These are phyloP conservation scores for Plantago rigida DNA, from an alignment of 305 asterid genomes.

Conservation along the genomic window DNA sequence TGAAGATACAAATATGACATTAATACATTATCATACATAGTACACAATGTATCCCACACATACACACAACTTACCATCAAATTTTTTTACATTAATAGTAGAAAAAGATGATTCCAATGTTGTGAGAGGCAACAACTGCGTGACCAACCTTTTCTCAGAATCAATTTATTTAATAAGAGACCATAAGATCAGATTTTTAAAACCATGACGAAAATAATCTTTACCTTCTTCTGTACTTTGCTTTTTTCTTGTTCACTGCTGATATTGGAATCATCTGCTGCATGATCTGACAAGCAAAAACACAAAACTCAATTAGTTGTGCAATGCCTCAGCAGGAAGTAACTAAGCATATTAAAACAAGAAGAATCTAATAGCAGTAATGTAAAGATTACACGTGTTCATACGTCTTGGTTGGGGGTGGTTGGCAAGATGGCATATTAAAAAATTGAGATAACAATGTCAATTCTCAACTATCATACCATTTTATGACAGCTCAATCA, in stretches of 20 bases:
- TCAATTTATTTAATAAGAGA: slow-evolving; percentile 4
- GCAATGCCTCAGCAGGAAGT: no score
- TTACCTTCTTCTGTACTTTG: slow-evolving; percentile 59
- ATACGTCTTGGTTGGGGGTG: no score
- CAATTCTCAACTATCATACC: no score
- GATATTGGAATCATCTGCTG: slow-evolving; percentile 36
- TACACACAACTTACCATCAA: slow-evolving; percentile 41
- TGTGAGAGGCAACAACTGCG: slow-evolving; percentile 87
- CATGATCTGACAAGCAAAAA: slow-evolving; percentile 37
- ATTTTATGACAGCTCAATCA: no score
- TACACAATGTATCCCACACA: no score
- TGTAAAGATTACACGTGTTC: no score
- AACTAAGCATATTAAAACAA: no score
- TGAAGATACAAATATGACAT: not conserved
- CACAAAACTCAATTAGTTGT: no score
- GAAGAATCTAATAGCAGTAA: no score
- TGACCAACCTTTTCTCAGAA: slow-evolving; percentile 20
- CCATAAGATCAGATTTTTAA: slow-evolving; percentile 15
- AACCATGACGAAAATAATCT: slow-evolving; percentile 18
- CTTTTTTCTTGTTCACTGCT: slow-evolving; percentile 39
- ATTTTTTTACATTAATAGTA: slow-evolving; percentile 71
- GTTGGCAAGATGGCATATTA: no score
- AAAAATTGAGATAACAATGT: no score
- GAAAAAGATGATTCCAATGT: slow-evolving; percentile 85
- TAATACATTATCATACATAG: no score